These are phyloP conservation scores for Pachyrhizus erosus DNA, from an alignment of 306 rosid genomes.

Conservation along the genomic window DNA sequence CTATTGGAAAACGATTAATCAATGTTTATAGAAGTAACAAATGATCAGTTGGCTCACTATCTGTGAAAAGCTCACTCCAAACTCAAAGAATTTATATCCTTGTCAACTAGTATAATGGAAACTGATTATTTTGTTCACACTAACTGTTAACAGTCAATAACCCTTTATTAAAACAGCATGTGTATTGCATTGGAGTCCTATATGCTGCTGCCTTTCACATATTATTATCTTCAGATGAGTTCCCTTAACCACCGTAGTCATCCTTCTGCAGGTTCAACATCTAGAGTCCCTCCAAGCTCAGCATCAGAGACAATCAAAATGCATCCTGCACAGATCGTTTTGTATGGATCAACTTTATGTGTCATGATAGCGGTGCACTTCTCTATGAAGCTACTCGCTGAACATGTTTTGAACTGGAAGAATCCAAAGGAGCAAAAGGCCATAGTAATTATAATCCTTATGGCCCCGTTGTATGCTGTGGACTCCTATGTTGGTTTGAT, in stretches of 20 bases:
- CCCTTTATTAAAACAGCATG: background rate
- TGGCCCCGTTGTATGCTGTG: slow-evolving; percentile 87
- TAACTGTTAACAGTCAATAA: background rate
- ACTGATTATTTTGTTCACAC: background rate
- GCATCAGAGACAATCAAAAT: slow-evolving; percentile 56
- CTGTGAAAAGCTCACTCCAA: background rate
- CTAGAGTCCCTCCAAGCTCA: slow-evolving; percentile 12
- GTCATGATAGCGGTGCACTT: slow-evolving; percentile 76
- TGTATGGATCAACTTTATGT: slow-evolving; percentile 68
- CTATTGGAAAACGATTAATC: background rate
- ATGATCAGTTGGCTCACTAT: background rate
- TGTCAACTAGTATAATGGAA: background rate
- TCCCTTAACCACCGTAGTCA: slow-evolving; percentile 10
- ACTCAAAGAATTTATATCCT: background rate
- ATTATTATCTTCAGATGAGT: slow-evolving; percentile 4
- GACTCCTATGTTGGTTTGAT: slow-evolving; percentile 86
- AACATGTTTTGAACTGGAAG: slow-evolving; percentile 85
- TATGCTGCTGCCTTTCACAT: slow-evolving; percentile 1
- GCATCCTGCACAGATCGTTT: slow-evolving; percentile 60
- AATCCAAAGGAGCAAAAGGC: slow-evolving; percentile 92
- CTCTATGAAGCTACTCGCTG: slow-evolving; percentile 72
- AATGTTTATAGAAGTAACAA: slow-evolving; percentile 10
- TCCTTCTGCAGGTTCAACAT: slow-evolving; percentile 43
- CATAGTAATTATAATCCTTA: slow-evolving; percentile 73
- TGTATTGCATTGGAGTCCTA: background rate